A percentile compares a stretch with the other conserved stretches of the same genome.
These are phyloP conservation scores for Fragilaria radians DNA, from an alignment of 108 stramenopile genomes.

Conservation along the genomic window DNA sequence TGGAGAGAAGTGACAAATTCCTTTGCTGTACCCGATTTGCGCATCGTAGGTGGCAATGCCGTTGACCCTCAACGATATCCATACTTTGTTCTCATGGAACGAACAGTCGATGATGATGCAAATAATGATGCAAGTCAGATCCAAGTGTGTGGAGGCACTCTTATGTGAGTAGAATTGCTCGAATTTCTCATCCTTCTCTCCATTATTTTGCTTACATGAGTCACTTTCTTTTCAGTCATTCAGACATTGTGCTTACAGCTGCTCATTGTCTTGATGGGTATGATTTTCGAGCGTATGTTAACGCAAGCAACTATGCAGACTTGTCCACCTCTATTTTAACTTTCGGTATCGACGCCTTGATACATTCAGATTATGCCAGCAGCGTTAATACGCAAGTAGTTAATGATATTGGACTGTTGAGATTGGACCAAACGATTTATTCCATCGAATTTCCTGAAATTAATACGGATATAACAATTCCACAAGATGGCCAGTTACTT, in stretches of 20 bases:
- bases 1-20: too few relatives aligned
- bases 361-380: background rate
- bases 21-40: too few relatives aligned
- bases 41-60: background rate
- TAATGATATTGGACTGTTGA: background rate
- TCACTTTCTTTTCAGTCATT: background rate
- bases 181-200: background rate
- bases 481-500: background rate
- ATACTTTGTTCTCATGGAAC: background rate
- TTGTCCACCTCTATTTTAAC: background rate
- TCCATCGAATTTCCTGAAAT: background rate
- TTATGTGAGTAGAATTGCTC: background rate
- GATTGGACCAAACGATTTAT: background rate
- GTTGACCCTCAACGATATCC: background rate
- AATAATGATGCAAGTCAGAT: background rate
- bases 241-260: background rate
- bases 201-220: background rate
- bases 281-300: background rate
- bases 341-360: background rate
- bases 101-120: background rate
- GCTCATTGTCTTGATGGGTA: background rate
- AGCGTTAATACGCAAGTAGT: background rate
- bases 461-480: background rate
- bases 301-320: background rate
- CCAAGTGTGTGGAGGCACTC: background rate